Evolutionary conservation across 805 yeast genomes (phyloP).

Genomic region (Phaffomyces antillensis): DNA sequence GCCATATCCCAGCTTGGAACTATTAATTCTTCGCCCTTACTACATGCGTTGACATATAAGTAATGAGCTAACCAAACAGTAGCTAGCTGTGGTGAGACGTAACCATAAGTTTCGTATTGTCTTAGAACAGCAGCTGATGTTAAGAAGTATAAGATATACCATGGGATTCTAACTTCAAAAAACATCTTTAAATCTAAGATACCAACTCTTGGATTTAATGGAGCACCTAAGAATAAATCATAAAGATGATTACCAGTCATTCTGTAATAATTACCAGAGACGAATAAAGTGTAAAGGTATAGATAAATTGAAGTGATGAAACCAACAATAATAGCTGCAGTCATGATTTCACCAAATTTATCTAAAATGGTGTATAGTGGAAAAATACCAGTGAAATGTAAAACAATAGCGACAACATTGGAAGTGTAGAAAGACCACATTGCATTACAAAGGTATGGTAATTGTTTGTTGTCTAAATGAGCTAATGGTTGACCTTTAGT

Average conservation of each 20-base stretch:
- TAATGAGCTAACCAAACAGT: conserved; percentile 80
- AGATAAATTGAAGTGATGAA: conserved; percentile 58
- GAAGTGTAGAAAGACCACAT: conserved; percentile 74
- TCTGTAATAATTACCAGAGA: conserved; percentile 74
- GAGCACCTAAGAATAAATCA: conserved; percentile 96
- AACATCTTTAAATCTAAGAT: conserved; percentile 92
- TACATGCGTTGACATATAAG: conserved; percentile 93
- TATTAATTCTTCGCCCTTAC: conserved; percentile 95
- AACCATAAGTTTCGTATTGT: conserved; percentile 79
- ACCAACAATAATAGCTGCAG: conserved; percentile 81
- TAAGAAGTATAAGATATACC: conserved; percentile 84
- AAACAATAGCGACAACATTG: conserved; percentile 44
- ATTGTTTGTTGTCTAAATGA: conserved; percentile 71
- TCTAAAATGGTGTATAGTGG: conserved; percentile 70
- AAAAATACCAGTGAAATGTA: conserved; percentile 74
- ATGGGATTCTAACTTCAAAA: conserved; percentile 94
- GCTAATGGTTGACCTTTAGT: conserved; percentile 89
- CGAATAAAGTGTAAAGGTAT: conserved; percentile 58
- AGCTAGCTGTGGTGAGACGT: conserved; percentile 66
- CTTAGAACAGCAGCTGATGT: conserved; percentile 66
- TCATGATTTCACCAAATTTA: conserved; percentile 85
- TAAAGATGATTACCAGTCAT: conserved; percentile 89
- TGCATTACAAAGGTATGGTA: conserved; percentile 93
- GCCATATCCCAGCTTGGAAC: conserved; percentile 99
- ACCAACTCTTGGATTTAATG: conserved; percentile 92